Evolutionary conservation across 768 basidiomycete species (phyloP).

Genomic region (Auricularia sp.): DNA sequence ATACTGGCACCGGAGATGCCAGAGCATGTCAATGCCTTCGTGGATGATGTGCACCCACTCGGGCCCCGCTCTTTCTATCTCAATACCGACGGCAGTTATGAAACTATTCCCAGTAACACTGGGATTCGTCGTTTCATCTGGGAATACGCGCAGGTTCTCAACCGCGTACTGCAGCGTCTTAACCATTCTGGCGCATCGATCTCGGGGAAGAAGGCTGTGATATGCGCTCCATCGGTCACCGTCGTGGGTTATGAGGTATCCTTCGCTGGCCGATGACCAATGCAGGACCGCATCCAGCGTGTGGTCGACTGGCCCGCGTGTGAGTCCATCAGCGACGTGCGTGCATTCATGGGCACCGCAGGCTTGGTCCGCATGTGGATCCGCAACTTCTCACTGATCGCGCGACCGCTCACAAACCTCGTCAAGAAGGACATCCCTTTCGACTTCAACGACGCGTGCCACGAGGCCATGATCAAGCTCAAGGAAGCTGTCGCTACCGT

Average conservation of each 20-base stretch:
- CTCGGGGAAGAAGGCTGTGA: conserved; percentile 23
- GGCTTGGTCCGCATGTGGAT: conserved; percentile 18
- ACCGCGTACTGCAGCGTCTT: conserved; percentile 27
- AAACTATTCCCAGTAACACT: conserved; percentile 27
- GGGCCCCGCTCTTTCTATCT: conserved; percentile 24
- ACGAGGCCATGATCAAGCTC: conserved; percentile 7
- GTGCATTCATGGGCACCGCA: conserved; percentile 16
- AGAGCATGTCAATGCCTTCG: conserved; percentile 22
- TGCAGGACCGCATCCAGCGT: conserved; percentile 17
- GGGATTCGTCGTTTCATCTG: conserved; percentile 29
- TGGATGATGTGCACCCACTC: conserved; percentile 29
- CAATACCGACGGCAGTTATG: conserved; percentile 15
- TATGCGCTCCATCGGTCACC: conserved; percentile 18
- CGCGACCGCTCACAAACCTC: conserved; percentile 11
- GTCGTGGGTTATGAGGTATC: conserved; percentile 32
- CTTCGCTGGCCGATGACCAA: conserved; percentile 21
- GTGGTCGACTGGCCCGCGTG: conserved; percentile 15
- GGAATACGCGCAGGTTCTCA: conserved; percentile 27
- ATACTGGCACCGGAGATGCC: conserved; percentile 33
- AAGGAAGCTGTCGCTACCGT: neutral
- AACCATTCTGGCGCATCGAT: conserved; percentile 28
- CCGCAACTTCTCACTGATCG: conserved; percentile 12
- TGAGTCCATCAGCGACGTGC: conserved; percentile 13
- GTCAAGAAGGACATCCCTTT: conserved; percentile 20
- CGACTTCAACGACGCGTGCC: conserved; percentile 19